phyloP scores from a whole-genome alignment of 176 grass and related monocot species.

The Luzula sylvatica region DNA sequence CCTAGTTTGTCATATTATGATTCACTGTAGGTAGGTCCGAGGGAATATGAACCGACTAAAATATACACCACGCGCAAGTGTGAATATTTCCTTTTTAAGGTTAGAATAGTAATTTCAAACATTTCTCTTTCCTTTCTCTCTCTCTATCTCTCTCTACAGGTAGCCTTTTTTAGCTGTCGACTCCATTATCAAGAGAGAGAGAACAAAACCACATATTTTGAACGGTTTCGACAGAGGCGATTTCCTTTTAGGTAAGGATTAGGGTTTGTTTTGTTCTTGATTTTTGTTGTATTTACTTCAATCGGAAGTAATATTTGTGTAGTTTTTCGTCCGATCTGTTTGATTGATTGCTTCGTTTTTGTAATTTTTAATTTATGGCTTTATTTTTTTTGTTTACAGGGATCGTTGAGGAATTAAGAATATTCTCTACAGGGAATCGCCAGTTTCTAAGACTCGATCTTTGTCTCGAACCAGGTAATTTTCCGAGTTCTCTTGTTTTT shows the following conservation, averaged over 20 bases:
- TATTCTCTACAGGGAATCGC: conserved; percentile 15
- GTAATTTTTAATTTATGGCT: not conserved
- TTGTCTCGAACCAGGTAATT: conserved; percentile 17
- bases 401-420: conserved; percentile 24
- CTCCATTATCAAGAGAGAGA: conserved; percentile 2
- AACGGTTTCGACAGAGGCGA: conserved; percentile 8
- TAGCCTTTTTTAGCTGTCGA: conserved; percentile 16
- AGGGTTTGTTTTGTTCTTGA: not conserved
- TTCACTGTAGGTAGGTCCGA: conserved; percentile 3
- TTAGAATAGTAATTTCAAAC: not conserved
- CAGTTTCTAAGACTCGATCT: conserved; percentile 28
- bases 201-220: conserved; percentile 9
- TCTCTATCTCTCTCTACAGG: conserved; percentile 22
- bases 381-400: conserved; percentile 27
- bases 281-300: conserved; percentile 4
- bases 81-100: no score
- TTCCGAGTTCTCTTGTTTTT: not conserved
- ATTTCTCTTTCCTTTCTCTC: conserved; percentile 26
- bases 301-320: conserved; percentile 34
- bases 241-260: conserved; percentile 18
- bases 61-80: no score
- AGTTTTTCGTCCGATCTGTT: conserved; percentile 17
- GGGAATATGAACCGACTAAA: not conserved
- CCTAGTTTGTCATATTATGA: no score
- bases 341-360: not conserved